Base-by-base conservation (phyloP, 306 rosid species). In the Dryas octopetala region DNA sequence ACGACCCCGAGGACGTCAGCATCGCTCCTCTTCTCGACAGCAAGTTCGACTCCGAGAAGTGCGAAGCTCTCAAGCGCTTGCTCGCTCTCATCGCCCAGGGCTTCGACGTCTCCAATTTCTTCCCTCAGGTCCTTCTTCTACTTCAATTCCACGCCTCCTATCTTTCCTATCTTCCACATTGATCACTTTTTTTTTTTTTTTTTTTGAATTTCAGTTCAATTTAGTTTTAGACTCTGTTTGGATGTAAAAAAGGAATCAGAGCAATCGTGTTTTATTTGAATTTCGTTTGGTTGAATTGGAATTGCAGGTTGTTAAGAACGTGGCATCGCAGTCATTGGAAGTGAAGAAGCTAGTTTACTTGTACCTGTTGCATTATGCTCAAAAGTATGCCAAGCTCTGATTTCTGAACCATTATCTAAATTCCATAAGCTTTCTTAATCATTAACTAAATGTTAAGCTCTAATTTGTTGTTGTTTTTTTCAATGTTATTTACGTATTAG, bases 81-180 rank as follows among this genome's bases (percentile, higher is more conserved):
- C 97, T 96, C 54, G 99, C 97, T 75, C 97, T 92, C 88, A 90
- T 96, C 82, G 96, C 99, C 55, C 98, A 96, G 80, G 99, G 99
- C 73, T 88, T 86, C 77, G 98, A 92, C 58, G 99, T 92, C 80
- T 78, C 99, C 89, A 92, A 88, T 74, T 89, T 90, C 86, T 92
- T 92, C 89, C 99, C 98, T 74, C 98, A 89, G 97, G 99, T 90
- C 32, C 40, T 51, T 32, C 1, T 2, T 32, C 38, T 32, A 32
- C 38, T 32, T 32, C 38, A 32, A 32, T 32, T 32, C 38, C 38
- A 32, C 38, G 38, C 38, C 38, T 32, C 38, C 38, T 32, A 32
- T 32, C 38, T 32, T 32, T 32, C 38, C 38, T 32, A 32, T 32
- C 38, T 32, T 32, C 38, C 38, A 32, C 38, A 32, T 32, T 32